Evolutionary conservation across 2,329 filamentous ascomycete species (phyloP).

Genomic region (Raffaelea deltoideospora): DNA sequence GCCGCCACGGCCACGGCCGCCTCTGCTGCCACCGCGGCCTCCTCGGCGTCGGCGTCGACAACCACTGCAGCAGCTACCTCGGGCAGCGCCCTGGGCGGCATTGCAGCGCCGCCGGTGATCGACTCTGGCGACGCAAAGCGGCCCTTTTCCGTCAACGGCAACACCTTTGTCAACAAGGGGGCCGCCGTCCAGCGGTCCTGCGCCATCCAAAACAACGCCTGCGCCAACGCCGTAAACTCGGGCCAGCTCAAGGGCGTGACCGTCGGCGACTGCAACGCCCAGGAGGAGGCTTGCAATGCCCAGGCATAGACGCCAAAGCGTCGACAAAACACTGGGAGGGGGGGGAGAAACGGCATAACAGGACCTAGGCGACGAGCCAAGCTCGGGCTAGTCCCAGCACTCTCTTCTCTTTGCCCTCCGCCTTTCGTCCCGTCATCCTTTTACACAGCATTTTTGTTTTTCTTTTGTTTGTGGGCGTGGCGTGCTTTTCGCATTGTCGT

Average conservation of each 20-base stretch:
- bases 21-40: not conserved
- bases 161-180: constrained; percentile 39
- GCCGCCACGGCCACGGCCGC: constrained; percentile 1
- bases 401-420: not conserved
- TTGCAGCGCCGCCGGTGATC: constrained; percentile 33
- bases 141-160: constrained; percentile 40
- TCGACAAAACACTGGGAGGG: no score
- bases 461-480: no score
- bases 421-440: not conserved
- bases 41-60: not conserved
- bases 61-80: no score
- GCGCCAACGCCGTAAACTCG: constrained; percentile 39
- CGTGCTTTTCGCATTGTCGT: no score
- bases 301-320: not conserved
- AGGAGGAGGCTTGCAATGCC: constrained; percentile 29
- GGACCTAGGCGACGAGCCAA: not conserved
- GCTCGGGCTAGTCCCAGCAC: not conserved
- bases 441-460: not conserved
- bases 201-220: constrained; percentile 47
- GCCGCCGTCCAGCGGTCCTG: constrained; percentile 46
- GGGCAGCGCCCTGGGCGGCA: constrained; percentile 29
- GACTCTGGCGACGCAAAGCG: constrained; percentile 31
- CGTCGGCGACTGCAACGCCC: constrained; percentile 37
- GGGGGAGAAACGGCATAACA: not conserved
- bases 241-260: constrained; percentile 25